phyloP scores from a whole-genome alignment of 768 basidiomycete genomes.

The Russula lepida region DNA sequence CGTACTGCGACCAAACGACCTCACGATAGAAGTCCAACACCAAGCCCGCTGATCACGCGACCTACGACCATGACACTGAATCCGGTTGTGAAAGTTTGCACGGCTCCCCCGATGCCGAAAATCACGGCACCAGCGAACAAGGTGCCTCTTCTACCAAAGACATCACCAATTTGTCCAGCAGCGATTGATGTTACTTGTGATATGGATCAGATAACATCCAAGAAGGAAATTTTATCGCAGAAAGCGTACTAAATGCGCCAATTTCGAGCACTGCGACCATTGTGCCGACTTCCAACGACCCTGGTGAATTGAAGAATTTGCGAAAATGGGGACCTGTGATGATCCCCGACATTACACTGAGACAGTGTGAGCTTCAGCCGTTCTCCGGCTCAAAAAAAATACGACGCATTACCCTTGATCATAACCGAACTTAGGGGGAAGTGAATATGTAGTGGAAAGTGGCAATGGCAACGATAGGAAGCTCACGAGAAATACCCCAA shows the following conservation, averaged over 20 bases:
- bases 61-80: conserved; percentile 79
- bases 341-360: conserved; percentile 83
- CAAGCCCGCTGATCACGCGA: conserved; percentile 75
- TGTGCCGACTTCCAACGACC: conserved; percentile 69
- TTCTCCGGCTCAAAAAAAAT: background rate
- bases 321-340: conserved; percentile 82
- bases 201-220: conserved; percentile 7
- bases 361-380: conserved; percentile 12
- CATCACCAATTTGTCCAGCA: conserved; percentile 82
- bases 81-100: conserved; percentile 78
- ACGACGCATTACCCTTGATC: conserved; percentile 61
- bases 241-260: conserved; percentile 71
- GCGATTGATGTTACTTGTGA: conserved; percentile 74
- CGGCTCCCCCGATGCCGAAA: conserved; percentile 78
- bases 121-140: conserved; percentile 75
- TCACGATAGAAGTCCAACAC: conserved; percentile 83
- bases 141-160: conserved; percentile 77
- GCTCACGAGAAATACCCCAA: conserved; percentile 79
- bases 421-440: conserved; percentile 58
- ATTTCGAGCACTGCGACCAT: conserved; percentile 95
- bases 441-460: conserved; percentile 2
- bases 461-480: background rate
- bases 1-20: conserved; percentile 25
- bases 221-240: background rate
- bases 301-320: conserved; percentile 74